These are phyloP conservation scores for Thinopyrum elongatum DNA, from an alignment of 176 grass and related monocot genomes.

Conservation along the genomic window DNA sequence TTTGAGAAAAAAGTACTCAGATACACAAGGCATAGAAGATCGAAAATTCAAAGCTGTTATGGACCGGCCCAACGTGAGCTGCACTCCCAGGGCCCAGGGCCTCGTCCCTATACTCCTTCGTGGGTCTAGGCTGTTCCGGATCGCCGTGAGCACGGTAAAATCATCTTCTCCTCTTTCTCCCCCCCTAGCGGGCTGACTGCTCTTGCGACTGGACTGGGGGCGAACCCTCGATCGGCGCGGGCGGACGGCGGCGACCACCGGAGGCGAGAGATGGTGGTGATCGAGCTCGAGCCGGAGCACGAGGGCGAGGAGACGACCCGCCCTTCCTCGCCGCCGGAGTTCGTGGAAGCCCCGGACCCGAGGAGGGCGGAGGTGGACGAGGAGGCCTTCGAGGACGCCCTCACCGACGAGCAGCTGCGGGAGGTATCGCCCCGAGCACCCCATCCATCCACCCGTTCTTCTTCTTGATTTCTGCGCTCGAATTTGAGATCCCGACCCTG, in stretches of 20 bases:
- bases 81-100: no score
- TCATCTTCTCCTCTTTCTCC: background rate
- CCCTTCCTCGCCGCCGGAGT: background rate
- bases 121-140: background rate
- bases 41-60: no score
- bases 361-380: constrained; percentile 32
- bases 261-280: constrained; percentile 54
- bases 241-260: background rate
- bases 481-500: constrained; percentile 9
- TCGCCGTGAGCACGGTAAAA: background rate
- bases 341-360: background rate
- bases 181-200: background rate
- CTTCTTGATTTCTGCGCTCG: background rate
- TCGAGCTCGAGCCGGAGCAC: constrained; percentile 57
- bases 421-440: constrained; percentile 41
- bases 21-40: no score
- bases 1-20: no score
- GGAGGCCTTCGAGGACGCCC: constrained; percentile 81
- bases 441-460: background rate
- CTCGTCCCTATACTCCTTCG: no score
- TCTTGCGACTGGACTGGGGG: background rate
- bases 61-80: no score
- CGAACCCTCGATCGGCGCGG: constrained; percentile 1
- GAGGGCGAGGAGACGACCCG: background rate
- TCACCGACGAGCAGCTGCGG: constrained; percentile 83